These are phyloP conservation scores for Serendipita sp. DNA, from an alignment of 768 basidiomycete genomes.

Conservation along the genomic window DNA sequence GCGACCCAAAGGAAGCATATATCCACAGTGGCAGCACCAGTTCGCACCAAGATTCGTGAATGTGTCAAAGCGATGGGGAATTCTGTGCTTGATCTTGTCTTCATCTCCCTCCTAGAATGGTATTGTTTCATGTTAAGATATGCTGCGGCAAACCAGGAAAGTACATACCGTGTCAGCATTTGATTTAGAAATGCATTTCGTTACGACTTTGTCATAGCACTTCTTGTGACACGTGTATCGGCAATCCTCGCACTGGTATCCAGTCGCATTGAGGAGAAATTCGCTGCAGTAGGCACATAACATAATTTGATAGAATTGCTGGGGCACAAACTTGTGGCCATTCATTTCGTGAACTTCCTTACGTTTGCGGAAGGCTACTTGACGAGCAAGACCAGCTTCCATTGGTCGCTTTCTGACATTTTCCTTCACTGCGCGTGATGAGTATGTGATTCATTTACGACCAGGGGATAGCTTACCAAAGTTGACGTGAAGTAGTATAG, in stretches of 20 bases:
- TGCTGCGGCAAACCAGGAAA: background rate
- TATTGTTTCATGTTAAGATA: background rate
- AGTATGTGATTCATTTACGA: background rate
- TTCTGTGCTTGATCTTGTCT: constrained; percentile 98
- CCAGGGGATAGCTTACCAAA: constrained; percentile 48
- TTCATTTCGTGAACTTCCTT: constrained; percentile 99
- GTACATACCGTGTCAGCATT: constrained; percentile 64
- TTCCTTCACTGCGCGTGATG: constrained; percentile 62
- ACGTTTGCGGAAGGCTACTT: constrained; percentile 93
- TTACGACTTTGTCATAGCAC: constrained; percentile 96
- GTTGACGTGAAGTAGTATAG: constrained; percentile 70
- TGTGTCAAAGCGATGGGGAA: constrained; percentile 94
- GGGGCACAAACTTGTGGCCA: constrained; percentile 93
- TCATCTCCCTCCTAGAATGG: constrained; percentile 70
- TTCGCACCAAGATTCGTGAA: constrained; percentile 94
- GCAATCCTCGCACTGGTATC: constrained; percentile 99
- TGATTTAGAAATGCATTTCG: constrained; percentile 97
- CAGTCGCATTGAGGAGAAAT: constrained; percentile 89
- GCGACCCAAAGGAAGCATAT: constrained; percentile 89
- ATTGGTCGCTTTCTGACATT: constrained; percentile 92
- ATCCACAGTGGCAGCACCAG: constrained; percentile 99
- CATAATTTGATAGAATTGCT: constrained; percentile 97
- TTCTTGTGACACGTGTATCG: constrained; percentile 98
- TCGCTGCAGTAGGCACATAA: constrained; percentile 96
- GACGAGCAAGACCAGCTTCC: constrained; percentile 88